phyloP scores from a whole-genome alignment of 192 early-diverging fungal genomes.

The Rhizophagus sp. region DNA sequence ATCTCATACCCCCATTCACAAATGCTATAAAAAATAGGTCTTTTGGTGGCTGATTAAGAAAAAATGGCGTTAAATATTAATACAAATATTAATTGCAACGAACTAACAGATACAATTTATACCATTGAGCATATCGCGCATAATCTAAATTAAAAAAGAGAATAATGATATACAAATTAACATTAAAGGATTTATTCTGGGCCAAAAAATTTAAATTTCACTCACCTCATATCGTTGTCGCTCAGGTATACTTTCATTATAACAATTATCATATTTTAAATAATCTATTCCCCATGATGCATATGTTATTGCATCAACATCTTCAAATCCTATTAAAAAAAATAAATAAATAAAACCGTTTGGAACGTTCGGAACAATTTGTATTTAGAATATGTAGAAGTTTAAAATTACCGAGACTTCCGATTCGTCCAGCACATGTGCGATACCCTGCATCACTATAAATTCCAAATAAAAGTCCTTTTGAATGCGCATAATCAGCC shows the following conservation, averaged over 20 bases:
- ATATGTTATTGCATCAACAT: constrained; percentile 49
- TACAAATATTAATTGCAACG: not conserved
- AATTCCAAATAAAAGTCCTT: constrained; percentile 46
- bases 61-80: not conserved
- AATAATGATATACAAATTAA: not conserved
- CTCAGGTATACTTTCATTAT: constrained; percentile 39
- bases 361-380: not conserved
- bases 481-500: constrained; percentile 52
- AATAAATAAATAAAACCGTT: too few species aligned
- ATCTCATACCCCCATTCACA: constrained; percentile 52
- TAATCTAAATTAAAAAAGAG: not conserved
- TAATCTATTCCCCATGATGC: constrained; percentile 61
- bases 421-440: constrained; percentile 56
- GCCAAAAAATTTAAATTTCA: not conserved
- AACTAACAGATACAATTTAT: not conserved
- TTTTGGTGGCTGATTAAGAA: constrained; percentile 31
- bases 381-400: not conserved
- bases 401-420: constrained; percentile 21
- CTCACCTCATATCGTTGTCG: constrained; percentile 40
- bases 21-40: constrained; percentile 47
- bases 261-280: constrained; percentile 65
- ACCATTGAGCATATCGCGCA: constrained; percentile 44
- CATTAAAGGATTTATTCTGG: not conserved
- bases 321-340: constrained; percentile 44
- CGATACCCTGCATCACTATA: constrained; percentile 44